These are phyloP conservation scores for Fragaria iinumae DNA, from an alignment of 306 rosid genomes.

Conservation along the genomic window DNA sequence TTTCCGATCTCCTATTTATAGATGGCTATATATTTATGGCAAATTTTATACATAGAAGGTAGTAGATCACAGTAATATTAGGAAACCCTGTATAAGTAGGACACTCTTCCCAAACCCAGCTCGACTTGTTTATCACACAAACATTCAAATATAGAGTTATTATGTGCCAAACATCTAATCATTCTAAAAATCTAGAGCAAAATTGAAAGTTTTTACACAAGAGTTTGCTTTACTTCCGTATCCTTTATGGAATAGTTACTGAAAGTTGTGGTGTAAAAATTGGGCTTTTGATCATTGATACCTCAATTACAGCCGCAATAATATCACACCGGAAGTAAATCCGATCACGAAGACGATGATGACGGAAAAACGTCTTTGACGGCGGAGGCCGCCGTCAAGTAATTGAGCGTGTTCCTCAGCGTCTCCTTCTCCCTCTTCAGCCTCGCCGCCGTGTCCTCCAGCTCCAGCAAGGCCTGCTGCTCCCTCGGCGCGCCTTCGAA, in stretches of 20 bases:
- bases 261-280: background rate
- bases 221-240: background rate
- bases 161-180: conserved; percentile 6
- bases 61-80: background rate
- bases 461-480: conserved; percentile 91
- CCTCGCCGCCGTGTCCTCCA: conserved; percentile 87
- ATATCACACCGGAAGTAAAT: background rate
- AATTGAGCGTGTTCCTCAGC: conserved; percentile 78
- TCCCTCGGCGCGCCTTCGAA: conserved; percentile 98
- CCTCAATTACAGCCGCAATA: background rate
- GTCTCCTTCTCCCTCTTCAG: conserved; percentile 92
- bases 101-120: background rate
- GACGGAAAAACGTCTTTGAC: conserved; percentile 94
- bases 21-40: background rate
- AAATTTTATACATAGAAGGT: background rate
- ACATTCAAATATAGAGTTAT: background rate
- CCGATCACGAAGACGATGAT: conserved; percentile 24
- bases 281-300: background rate
- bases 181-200: conserved; percentile 16
- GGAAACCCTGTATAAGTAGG: background rate
- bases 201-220: background rate
- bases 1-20: background rate
- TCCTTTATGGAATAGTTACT: too few relatives aligned
- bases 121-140: background rate
- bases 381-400: conserved; percentile 95